Evolutionary conservation across 2,329 filamentous ascomycete species (phyloP).

Genomic region (Ophiocordyceps camponoti-floridani): DNA sequence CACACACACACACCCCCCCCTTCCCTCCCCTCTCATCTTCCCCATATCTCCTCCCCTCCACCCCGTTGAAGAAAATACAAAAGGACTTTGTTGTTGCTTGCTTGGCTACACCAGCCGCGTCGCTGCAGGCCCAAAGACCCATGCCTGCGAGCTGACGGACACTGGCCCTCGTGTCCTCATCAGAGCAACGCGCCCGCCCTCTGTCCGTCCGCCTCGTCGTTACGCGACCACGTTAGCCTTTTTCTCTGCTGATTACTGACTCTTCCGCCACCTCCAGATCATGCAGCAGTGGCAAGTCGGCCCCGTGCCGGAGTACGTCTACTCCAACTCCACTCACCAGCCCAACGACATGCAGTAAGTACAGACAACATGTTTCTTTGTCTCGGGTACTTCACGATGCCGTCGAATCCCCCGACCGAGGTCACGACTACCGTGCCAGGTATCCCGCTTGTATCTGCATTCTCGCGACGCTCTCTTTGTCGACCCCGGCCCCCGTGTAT

Average conservation of each 20-base stretch:
- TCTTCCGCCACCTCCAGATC: constrained; percentile 19
- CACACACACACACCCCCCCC: too few species aligned
- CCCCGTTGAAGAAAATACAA: constrained; percentile 1
- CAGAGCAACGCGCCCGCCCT: constrained; percentile 1
- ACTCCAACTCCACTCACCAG: constrained; percentile 34
- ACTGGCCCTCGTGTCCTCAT: constrained; percentile 3
- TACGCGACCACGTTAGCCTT: constrained; percentile 1
- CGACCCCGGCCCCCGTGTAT: constrained; percentile 6
- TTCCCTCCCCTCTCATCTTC: background rate
- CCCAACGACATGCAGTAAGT: constrained; percentile 42
- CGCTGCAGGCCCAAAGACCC: constrained; percentile 5
- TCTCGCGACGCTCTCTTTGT: background rate
- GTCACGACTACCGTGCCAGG: constrained; percentile 1
- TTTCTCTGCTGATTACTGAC: constrained; percentile 8
- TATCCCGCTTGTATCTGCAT: constrained; percentile 1
- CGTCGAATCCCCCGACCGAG: background rate
- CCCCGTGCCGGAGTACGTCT: constrained; percentile 41
- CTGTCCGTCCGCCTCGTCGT: constrained; percentile 3
- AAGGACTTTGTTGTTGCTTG: constrained; percentile 2
- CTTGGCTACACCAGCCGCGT: constrained; percentile 7
- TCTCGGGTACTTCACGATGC: constrained; percentile 10
- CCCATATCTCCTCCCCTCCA: background rate
- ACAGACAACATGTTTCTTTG: constrained; percentile 14
- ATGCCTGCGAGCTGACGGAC: constrained; percentile 3
- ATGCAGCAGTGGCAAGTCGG: constrained; percentile 46